Conservation (phyloP, 768 basidiomycete species). For the Pholiota molesta region DNA sequence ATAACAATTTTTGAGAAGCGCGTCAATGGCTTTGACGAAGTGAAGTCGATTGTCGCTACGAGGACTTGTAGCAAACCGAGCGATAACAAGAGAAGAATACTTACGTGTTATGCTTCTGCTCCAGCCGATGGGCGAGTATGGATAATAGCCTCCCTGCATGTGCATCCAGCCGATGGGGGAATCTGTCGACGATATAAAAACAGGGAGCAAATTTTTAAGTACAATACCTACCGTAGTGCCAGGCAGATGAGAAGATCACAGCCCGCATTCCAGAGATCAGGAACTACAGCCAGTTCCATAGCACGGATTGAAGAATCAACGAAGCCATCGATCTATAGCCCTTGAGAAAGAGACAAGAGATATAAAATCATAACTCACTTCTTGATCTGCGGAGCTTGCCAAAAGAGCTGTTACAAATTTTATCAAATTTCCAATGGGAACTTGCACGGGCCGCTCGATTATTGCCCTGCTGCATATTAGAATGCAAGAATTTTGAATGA, state of each 20-base stretch:
- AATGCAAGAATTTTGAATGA: not conserved
- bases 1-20: conserved; percentile 46
- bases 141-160: conserved; percentile 55
- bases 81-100: conserved; percentile 19
- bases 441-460: conserved; percentile 61
- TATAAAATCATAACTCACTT: conserved; percentile 27
- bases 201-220: not conserved
- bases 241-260: conserved; percentile 55
- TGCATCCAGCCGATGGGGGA: conserved; percentile 55
- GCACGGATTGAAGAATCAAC: conserved; percentile 52
- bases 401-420: conserved; percentile 56
- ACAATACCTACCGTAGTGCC: conserved; percentile 48
- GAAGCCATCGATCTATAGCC: conserved; percentile 46
- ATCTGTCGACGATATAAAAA: conserved; percentile 37
- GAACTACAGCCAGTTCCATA: conserved; percentile 57
- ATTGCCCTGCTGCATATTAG: conserved; percentile 44
- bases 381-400: conserved; percentile 50
- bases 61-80: conserved; percentile 6
- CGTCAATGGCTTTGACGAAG: conserved; percentile 48
- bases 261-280: conserved; percentile 54
- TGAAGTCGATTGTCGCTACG: conserved; percentile 39
- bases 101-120: conserved; percentile 54
- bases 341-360: conserved; percentile 1
- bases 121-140: conserved; percentile 61
- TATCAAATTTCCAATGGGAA: conserved; percentile 69